phyloP scores from a whole-genome alignment of 2,329 filamentous ascomycete genomes.

The Aspergillus sp. region DNA sequence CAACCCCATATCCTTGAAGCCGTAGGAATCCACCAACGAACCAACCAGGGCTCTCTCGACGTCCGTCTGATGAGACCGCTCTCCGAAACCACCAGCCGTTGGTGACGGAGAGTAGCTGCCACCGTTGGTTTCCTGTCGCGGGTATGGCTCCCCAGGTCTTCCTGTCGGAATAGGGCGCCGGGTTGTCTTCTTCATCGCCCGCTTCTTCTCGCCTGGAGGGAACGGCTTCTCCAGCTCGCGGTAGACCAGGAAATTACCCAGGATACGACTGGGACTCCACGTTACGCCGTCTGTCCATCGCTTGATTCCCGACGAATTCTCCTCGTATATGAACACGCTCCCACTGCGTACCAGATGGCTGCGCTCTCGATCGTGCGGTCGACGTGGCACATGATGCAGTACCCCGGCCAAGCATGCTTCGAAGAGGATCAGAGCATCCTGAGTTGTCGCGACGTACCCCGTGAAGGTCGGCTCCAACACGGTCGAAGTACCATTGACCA shows the following conservation, averaged over 20 bases:
- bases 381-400: conserved; percentile 73
- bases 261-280: conserved; percentile 85
- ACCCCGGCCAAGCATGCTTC: conserved; percentile 72
- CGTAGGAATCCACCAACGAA: conserved; percentile 84
- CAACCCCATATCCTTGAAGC: conserved; percentile 77
- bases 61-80: conserved; percentile 44
- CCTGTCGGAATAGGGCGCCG: conserved; percentile 44
- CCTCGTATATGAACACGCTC: conserved; percentile 87
- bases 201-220: conserved; percentile 80
- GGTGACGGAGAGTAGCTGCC: conserved; percentile 43
- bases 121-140: conserved; percentile 42
- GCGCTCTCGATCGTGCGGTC: conserved; percentile 84
- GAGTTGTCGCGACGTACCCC: conserved; percentile 67
- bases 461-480: conserved; percentile 64
- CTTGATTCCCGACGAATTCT: conserved; percentile 87
- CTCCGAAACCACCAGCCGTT: conserved; percentile 33
- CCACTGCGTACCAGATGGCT: conserved; percentile 76
- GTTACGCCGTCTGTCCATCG: conserved; percentile 89
- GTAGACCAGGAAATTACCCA: conserved; percentile 83
- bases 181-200: conserved; percentile 70
- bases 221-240: conserved; percentile 77
- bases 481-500: conserved; percentile 46
- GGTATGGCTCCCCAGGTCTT: conserved; percentile 55
- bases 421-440: conserved; percentile 77
- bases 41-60: conserved; percentile 67